A percentile compares a stretch with the other conserved stretches of the same genome.
Conservation (phyloP, 345 rosid genomes). For the Boechera divaricarpa region DNA sequence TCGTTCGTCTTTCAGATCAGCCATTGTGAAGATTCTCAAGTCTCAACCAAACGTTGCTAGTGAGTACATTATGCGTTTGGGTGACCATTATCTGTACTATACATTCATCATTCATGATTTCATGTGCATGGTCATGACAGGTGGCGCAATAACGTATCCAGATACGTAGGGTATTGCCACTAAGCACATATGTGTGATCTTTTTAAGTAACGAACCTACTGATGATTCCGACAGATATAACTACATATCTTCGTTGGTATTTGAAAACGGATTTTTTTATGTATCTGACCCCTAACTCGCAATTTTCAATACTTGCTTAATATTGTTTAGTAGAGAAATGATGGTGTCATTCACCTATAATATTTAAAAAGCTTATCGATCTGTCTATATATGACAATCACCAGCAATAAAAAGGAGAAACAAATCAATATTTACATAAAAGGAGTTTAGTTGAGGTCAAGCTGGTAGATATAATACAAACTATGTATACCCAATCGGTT, state of each 20-base stretch:
- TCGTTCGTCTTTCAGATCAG: conserved; percentile 60
- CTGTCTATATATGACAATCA: neutral
- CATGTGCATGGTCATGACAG: conserved; percentile 25
- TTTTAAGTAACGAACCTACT: conserved; percentile 1
- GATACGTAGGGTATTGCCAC: conserved; percentile 3
- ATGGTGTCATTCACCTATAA: neutral
- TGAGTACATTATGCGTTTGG: conserved; percentile 1
- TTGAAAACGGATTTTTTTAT: neutral
- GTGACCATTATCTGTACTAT: neutral
- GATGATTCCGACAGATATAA: neutral
- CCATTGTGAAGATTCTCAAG: conserved; percentile 47
- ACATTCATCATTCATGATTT: neutral
- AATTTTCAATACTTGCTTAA: neutral
- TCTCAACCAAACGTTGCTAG: conserved; percentile 4
- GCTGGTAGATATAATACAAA: conserved; percentile 15
- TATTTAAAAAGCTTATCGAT: neutral
- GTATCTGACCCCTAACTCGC: neutral
- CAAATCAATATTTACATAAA: conserved; percentile 21
- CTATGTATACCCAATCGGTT: neutral
- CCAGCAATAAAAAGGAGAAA: neutral
- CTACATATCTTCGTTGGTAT: neutral
- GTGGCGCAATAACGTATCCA: conserved; percentile 26
- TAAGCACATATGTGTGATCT: conserved; percentile 30
- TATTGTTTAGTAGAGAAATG: neutral
- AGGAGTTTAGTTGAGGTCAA: neutral